phyloP scores from a whole-genome alignment of 164 flowering plant genomes.

The Vitis riparia region DNA sequence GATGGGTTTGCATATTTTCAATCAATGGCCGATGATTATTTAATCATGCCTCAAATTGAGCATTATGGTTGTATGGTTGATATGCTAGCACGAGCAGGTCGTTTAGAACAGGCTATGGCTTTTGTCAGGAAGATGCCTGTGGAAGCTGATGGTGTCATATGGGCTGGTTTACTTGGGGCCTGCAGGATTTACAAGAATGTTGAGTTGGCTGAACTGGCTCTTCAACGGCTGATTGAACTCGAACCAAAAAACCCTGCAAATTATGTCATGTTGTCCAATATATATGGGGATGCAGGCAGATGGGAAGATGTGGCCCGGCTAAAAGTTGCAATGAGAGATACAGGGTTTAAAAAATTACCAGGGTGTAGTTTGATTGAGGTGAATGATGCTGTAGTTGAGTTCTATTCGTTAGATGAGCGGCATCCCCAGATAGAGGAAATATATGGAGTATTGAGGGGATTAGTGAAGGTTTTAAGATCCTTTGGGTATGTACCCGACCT shows the following conservation, averaged over 20 bases:
- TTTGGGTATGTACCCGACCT: slow-evolving; percentile 27
- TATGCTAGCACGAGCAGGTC: slow-evolving; percentile 62
- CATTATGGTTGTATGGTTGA: slow-evolving; percentile 85
- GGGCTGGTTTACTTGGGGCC: slow-evolving; percentile 73
- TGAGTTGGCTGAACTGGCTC: slow-evolving; percentile 55
- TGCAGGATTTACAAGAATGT: slow-evolving; percentile 54
- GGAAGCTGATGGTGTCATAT: slow-evolving; percentile 66
- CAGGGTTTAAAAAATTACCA: slow-evolving; percentile 49
- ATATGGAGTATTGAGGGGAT: slow-evolving; percentile 41
- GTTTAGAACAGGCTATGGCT: slow-evolving; percentile 47
- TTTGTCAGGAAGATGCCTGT: slow-evolving; percentile 61
- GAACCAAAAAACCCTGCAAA: slow-evolving; percentile 70
- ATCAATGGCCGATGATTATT: slow-evolving; percentile 48
- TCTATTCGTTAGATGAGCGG: slow-evolving; percentile 59
- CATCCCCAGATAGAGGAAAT: slow-evolving; percentile 49
- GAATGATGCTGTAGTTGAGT: slow-evolving; percentile 45
- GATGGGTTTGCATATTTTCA: slow-evolving; percentile 51
- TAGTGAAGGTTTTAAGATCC: slow-evolving; percentile 40
- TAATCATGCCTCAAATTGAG: slow-evolving; percentile 59
- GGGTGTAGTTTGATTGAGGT: slow-evolving; percentile 70
- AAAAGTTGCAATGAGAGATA: slow-evolving; percentile 59
- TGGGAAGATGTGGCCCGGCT: slow-evolving; percentile 56
- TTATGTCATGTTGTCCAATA: slow-evolving; percentile 61
- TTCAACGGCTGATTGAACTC: slow-evolving; percentile 43
- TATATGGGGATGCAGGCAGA: slow-evolving; percentile 53